Evolutionary conservation across 2,329 filamentous ascomycete species (phyloP), one percentile per base, ranked within the genome.

Genomic region (Phoma sp.): DNA sequence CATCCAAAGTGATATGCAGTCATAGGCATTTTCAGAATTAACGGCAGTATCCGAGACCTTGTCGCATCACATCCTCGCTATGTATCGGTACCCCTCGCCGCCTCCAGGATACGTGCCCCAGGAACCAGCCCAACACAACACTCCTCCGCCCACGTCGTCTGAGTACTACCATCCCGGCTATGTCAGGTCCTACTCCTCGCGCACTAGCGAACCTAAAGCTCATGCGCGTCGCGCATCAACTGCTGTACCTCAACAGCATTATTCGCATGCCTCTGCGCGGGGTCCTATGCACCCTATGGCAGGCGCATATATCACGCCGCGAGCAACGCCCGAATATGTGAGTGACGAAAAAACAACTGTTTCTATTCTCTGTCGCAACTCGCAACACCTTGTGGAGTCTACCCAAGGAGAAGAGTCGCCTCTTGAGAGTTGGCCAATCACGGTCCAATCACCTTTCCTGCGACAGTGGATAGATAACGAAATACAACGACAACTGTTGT

Each of bases 321-420:
- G 76, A 78, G 82, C 76, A 77, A 80, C 83, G 75, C 69, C 77
- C 74, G 83, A 87, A 77, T 82, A 84, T 86, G 85, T 87, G 86
- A 87, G 85, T 87, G 60, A 67, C 70, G 70, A 61, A 81, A 80
- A 80, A 82, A 78, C 77, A 59, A 67, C 71, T 71, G 69, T 61
- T 80, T 79, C 80, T 81, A 78, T 77, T 53, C 44, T 68, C 74
- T 62, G 73, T 62, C 50, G 60, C 66, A 62, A 67, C 71, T 69
- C 67, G 71, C 71, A 75, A 75, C 70, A 68, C 67, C 67, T n/a
- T n/a, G n/a, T n/a, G n/a, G n/a, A n/a, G n/a, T 72, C 66, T 62
- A 60, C 73, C 68, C 68, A 70, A 77, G 69, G 77, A 73, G 72
- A 77, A 77, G 73, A 75, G 75, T 75, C 80, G 80, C 70, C 77